Evolutionary conservation across 2,329 filamentous ascomycete species (phyloP), one percentile per base, ranked within the genome.

Genomic region (Biscogniauxia sp.): DNA sequence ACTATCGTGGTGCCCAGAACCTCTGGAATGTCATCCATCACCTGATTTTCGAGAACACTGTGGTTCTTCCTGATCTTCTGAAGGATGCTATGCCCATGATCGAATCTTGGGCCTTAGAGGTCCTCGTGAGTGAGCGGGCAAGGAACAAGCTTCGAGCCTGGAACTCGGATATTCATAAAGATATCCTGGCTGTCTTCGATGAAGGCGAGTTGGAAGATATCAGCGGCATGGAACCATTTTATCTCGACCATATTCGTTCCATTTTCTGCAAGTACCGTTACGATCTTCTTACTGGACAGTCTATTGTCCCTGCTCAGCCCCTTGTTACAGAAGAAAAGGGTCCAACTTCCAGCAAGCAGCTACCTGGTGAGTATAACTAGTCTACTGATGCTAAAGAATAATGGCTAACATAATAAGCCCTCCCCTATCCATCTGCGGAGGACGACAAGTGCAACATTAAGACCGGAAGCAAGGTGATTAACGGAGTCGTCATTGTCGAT

Each of bases 1-100:
- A 80, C 68, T 54, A 74, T 41, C 72, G 76, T 13, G 82, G 82
- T 7, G 78, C 77, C 0, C 71, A 77, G 61, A 84, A 84, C 62
- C 71, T 84, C 13, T 81, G 77, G 76, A 79, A 78, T 25, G 73
- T 83, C 37, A 64, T 82, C 52, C 74, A 76, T 28, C 73, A 75
- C 8, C 67, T 83, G 1, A 69, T 67, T 50, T 71, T 73, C 17
- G 79, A 82, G 66, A 82, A 81, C 26, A 59, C 68, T 41, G 67
- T 71, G 13, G 73, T 78, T 37, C 57, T 68, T 15, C 56, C 61
- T 1, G 72, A 73, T 20, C 26, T 75, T 17, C 37, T 70, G 25
- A 61, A 76, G 23, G 67, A 75, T 37, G 41, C 41, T 15, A 41
- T 54, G 6, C 55, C 58, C 1, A 52, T 61, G 41, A 59, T 74